Evolutionary conservation across 1,139 yeast genomes (phyloP).

Genomic region (Suhomyces atakaporum): DNA sequence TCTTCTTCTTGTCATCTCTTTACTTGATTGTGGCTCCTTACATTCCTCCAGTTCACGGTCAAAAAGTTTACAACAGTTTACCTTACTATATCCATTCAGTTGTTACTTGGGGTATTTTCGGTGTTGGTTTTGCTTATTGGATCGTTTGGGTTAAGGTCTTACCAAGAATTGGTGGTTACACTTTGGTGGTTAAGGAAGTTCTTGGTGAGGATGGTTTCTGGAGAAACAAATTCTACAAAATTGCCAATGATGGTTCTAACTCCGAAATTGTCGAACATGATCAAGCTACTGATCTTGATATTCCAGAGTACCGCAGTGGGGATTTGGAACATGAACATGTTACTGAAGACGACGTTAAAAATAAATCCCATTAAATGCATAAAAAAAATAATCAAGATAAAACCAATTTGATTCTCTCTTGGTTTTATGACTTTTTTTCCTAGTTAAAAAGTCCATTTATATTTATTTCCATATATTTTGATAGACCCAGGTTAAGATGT

Average conservation of each 20-base stretch:
- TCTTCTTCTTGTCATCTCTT: slow-evolving; percentile 67
- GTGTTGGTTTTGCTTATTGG: slow-evolving; percentile 73
- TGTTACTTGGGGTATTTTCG: slow-evolving; percentile 79
- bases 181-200: slow-evolving; percentile 57
- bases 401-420: slow-evolving; percentile 9
- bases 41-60: slow-evolving; percentile 70
- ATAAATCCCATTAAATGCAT: background rate
- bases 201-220: slow-evolving; percentile 76
- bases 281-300: no score
- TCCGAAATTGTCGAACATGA: slow-evolving; percentile 2
- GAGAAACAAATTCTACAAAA: slow-evolving; percentile 61
- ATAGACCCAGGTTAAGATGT: slow-evolving; percentile 4
- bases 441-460: slow-evolving; percentile 10
- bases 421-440: slow-evolving; percentile 13
- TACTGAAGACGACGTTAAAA: slow-evolving; percentile 1
- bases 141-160: slow-evolving; percentile 61
- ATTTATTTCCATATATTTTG: slow-evolving; percentile 3
- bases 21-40: slow-evolving; percentile 81
- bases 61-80: slow-evolving; percentile 62
- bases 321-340: no score
- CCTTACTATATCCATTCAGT: slow-evolving; percentile 86
- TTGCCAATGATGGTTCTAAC: slow-evolving; percentile 19
- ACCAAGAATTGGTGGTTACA: slow-evolving; percentile 62
- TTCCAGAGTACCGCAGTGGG: no score
- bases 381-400: slow-evolving; percentile 1